These are phyloP conservation scores for Arabidopsis arenosa DNA, from an alignment of 345 rosid genomes.

Conservation along the genomic window DNA sequence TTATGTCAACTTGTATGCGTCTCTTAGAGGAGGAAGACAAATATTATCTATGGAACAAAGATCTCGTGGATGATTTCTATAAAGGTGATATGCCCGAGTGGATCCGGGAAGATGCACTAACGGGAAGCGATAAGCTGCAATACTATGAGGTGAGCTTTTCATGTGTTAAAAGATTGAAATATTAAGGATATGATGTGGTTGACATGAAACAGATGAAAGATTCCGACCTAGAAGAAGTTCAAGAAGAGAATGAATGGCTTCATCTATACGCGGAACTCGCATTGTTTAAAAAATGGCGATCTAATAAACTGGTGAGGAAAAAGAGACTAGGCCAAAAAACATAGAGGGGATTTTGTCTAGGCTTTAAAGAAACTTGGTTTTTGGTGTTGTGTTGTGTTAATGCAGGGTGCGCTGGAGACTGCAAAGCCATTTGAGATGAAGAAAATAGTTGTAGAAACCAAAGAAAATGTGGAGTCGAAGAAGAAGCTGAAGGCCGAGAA, in stretches of 20 bases:
- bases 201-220: neutral
- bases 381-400: neutral
- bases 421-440: neutral
- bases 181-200: neutral
- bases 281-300: neutral
- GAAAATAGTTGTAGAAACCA: neutral
- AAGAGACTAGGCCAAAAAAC: neutral
- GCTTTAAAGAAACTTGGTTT: neutral
- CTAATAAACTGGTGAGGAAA: neutral
- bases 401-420: too few species aligned
- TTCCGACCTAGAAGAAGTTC: neutral
- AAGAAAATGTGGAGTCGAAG: neutral
- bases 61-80: too few species aligned
- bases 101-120: too few species aligned
- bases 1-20: too few species aligned
- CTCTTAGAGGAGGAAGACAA: neutral
- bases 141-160: too few species aligned
- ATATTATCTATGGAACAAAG: too few species aligned
- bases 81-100: too few species aligned
- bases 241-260: neutral
- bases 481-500: neutral
- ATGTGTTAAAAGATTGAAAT: too few species aligned
- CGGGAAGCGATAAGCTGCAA: too few species aligned
- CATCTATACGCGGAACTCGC: neutral
- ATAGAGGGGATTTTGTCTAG: neutral